phyloP scores from a whole-genome alignment of 768 basidiomycete species.

The Lentinula boryana region DNA sequence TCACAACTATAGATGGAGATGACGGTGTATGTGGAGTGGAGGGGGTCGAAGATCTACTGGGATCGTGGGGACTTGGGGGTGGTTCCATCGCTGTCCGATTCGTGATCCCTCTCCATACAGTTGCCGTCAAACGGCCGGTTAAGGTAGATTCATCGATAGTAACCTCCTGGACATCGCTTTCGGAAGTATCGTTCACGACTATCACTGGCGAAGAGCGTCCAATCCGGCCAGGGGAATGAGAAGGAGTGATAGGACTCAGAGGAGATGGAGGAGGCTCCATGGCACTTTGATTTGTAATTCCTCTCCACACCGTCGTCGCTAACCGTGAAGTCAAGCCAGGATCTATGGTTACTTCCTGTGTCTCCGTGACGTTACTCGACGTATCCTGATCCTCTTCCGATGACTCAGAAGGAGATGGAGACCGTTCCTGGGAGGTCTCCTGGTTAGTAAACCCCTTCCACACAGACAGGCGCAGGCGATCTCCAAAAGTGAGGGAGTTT shows the following conservation, averaged over 20 bases:
- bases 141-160: neutral
- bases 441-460: slow-evolving; percentile 68
- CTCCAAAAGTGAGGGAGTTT: slow-evolving; percentile 40
- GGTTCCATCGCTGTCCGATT: slow-evolving; percentile 11
- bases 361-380: slow-evolving; percentile 37
- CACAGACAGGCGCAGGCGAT: slow-evolving; percentile 50
- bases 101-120: slow-evolving; percentile 5
- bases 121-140: neutral
- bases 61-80: slow-evolving; percentile 5
- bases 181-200: neutral
- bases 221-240: slow-evolving; percentile 14
- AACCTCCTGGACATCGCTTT: neutral
- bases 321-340: slow-evolving; percentile 45
- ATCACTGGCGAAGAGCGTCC: slow-evolving; percentile 16
- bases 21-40: slow-evolving; percentile 17
- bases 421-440: slow-evolving; percentile 29
- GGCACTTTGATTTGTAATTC: slow-evolving; percentile 68
- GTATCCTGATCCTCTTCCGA: slow-evolving; percentile 24
- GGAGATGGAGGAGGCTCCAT: slow-evolving; percentile 58
- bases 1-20: slow-evolving; percentile 10
- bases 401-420: slow-evolving; percentile 27
- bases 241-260: slow-evolving; percentile 24
- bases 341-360: slow-evolving; percentile 26
- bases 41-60: slow-evolving; percentile 9
- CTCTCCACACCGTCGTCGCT: slow-evolving; percentile 66